Evolutionary conservation across 2,329 filamentous ascomycete genomes (phyloP), one percentile per base, ranked within the genome.

Genomic region (Reticulascus tulasneorum): DNA sequence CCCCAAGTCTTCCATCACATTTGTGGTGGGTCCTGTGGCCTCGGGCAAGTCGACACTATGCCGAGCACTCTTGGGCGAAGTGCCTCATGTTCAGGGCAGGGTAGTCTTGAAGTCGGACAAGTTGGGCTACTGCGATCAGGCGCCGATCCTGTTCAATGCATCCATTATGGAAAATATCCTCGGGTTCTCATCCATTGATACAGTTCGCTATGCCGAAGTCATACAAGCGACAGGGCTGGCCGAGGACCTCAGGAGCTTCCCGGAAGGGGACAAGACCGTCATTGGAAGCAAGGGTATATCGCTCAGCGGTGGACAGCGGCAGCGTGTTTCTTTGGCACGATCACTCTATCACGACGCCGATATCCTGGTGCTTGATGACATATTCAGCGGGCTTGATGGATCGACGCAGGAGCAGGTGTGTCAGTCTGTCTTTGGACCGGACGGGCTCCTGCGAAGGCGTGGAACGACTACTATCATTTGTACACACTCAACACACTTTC

Each of bases 301-400:
- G 11, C 44, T 69, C 1, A 64, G 60, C 7, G 66, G 66, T 2
- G 66, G 66, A 0, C 66, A 70, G 30, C 45, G 51, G 28, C 55
- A 63, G 4, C 52, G 62, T 3, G 47, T 61, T 1, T 49, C 33
- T 6, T 23, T 38, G 2, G 36, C 36, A 0, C 24, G 30, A 23
- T 30, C 36, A 0, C 25, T 38, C 4, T 38, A 38, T 9, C 30
- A 26, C 8, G n/a, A 29, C 7, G 17, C 31, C 0, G 30, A 38
- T 7, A 16, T 34, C 2, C 1, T 38, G 0, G 15, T 38, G 1
- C 16, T 32, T 9, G 36, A 38, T 2, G 36, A 38, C 12, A 17
- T 35, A 5, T 18, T 38, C 16, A 23, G 36, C 3, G 31, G 31
- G 2, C 30, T 38, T 6, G 36, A 38, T 27, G 16, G 22, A 5